Conservation (phyloP, 1,284 basidiomycete species). For the Ceratobasidium sp. region DNA sequence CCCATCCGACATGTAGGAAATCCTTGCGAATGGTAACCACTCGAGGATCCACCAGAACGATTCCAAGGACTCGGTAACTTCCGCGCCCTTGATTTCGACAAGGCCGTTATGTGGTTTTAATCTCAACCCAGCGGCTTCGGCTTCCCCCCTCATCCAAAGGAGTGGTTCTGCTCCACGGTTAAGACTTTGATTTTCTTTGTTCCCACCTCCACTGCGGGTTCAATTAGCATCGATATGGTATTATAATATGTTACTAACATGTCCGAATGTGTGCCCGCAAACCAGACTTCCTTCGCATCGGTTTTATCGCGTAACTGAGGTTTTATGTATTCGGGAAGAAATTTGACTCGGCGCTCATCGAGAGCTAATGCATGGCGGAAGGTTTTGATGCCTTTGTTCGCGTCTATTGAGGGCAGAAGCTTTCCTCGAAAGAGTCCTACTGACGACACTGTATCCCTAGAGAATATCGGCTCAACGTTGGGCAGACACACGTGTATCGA, state of each 20-base stretch:
- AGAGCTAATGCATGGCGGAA: slow-evolving; percentile 62
- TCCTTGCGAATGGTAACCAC: background rate
- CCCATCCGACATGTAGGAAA: background rate
- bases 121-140: slow-evolving; percentile 38
- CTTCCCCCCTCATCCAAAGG: slow-evolving; percentile 51
- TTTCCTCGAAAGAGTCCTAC: slow-evolving; percentile 55
- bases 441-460: slow-evolving; percentile 63
- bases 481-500: no score
- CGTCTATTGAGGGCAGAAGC: slow-evolving; percentile 52
- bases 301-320: background rate
- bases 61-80: background rate
- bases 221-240: background rate
- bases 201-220: slow-evolving; percentile 50
- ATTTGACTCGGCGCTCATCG: slow-evolving; percentile 61
- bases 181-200: slow-evolving; percentile 44
- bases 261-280: slow-evolving; percentile 57
- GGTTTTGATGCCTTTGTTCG: slow-evolving; percentile 54
- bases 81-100: background rate
- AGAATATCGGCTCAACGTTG: background rate
- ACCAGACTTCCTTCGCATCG: slow-evolving; percentile 56
- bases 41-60: background rate
- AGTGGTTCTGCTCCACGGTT: slow-evolving; percentile 42
- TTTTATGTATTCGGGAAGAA: slow-evolving; percentile 59
- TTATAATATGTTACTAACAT: slow-evolving; percentile 53
- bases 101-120: slow-evolving; percentile 3